Evolutionary conservation across 1,284 basidiomycete genomes (phyloP), one percentile per base, ranked within the genome.

Genomic region (Testicularia cyperi): DNA sequence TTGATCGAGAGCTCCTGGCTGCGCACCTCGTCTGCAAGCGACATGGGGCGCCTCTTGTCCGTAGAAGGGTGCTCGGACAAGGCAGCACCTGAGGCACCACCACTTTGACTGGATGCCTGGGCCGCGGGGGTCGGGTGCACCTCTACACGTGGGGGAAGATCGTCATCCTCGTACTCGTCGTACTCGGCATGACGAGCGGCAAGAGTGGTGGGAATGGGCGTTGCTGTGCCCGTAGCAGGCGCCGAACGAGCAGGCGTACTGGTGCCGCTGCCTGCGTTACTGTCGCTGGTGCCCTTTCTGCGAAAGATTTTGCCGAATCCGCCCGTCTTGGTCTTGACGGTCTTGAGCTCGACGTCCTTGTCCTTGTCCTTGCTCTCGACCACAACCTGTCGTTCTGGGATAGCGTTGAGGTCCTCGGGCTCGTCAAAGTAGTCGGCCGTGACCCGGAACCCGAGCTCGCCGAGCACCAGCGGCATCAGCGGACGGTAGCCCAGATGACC

Each of bases 381-480:
- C n/a, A n/a, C n/a, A 6, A 73, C 54, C 36, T 75, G 63, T 20
- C 74, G 44, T 33, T 75, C 73, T 3, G 72, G 74, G 5, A 76
- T 65, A 21, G 63, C 58, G 18, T 56, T 55, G 16, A 76, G 49
- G 24, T 73, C 70, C 31, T 75, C 74, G 5, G 74, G 74, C 54
- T 76, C 74, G 44, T 76, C 74, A 57, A 76, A 76, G 63, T 74
- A 76, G 49, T 76, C 74, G 2, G 73, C 73, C 0, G 72, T 75
- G 14, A 66, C 69, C 26, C 65, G 57, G 54, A 76, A 76, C 25
- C 73, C 73, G 5, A 76, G 62, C 58, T 76, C 69, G 35, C 68
- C 51, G 15, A 76, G 56, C 9, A 76, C 71, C 6, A 75, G 57
- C 19, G 74, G 74, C 62, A 72, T 76, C 35, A 74, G 36, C 2